Evolutionary conservation across 177 flowering plant genomes (phyloP), one percentile per base, ranked within the genome.

Genomic region (Vitis hybrid): DNA sequence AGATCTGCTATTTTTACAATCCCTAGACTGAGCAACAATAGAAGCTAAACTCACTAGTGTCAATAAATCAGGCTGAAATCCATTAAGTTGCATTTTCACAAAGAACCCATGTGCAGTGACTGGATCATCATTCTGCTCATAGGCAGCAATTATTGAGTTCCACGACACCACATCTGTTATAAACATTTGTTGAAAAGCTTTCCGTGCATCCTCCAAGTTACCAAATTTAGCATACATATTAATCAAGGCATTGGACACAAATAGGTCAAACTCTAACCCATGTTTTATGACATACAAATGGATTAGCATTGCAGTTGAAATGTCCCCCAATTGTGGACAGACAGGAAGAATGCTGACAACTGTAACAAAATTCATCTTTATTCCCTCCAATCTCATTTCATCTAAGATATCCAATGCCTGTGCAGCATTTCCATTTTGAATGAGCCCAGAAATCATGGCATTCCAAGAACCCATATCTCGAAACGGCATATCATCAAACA

Each of bases 211-310:
- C 55, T 52, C 71, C 56, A 84, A 68, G 51, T 52, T 63, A 50
- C 86, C 88, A 19, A 82, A 77, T 67, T 85, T 88, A 3, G 88
- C 85, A 76, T 90, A 88, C 89, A 86, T 82, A 60, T 85, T 84
- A 65, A 90, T 85, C 80, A 88, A 79, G 57, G 90, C 88, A 76
- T 87, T 87, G 2, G 81, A 83, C 24, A 89, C 91, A 68, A 77
- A 87, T 54, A 84, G 40, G 56, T 87, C 86, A 30, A 54, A 65
- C 52, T 79, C 85, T 67, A 86, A 59, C 2, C 88, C 91, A 50
- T 81, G 76, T 70, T 89, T 87, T 63, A 87, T 80, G 61, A 66
- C 86, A 71, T 84, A 84, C 15, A 75, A 77, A 79, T 89, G 93
- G 17, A 87, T 77, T 60, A 75, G 58, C 65, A 74, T 56, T 11